Percentiles rank a stretch among this genome's conserved stretches.
Conservation (phyloP, 2,329 filamentous ascomycete genomes). For the Emmonsiellopsis sp. region DNA sequence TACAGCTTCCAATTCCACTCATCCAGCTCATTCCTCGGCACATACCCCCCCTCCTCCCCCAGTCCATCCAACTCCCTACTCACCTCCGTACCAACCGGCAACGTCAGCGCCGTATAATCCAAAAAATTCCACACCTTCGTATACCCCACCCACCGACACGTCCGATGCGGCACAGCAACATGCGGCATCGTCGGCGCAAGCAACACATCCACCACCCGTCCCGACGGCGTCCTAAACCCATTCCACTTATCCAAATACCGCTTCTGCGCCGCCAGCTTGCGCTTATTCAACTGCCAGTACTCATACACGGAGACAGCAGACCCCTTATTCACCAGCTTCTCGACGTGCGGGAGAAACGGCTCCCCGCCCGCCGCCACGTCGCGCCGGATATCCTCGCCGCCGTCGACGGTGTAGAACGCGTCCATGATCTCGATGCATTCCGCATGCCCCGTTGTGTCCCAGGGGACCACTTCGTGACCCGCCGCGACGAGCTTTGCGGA, state of each 20-base stretch:
- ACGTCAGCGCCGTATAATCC: conserved; percentile 50
- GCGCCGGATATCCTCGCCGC: conserved; percentile 52
- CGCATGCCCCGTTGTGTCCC: conserved; percentile 44
- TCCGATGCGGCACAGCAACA: conserved; percentile 39
- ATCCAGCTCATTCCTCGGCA: conserved; percentile 43
- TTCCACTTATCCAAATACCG: conserved; percentile 54
- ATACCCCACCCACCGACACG: conserved; percentile 45
- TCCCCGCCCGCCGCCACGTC: conserved; percentile 50
- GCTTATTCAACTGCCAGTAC: conserved; percentile 59
- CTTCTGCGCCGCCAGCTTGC: conserved; percentile 46
- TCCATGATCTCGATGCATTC: conserved; percentile 54
- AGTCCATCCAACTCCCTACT: conserved; percentile 33
- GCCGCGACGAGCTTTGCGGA: conserved; percentile 52
- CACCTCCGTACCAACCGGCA: conserved; percentile 44
- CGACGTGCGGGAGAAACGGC: conserved; percentile 51
- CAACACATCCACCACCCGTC: conserved; percentile 45
- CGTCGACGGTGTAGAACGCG: conserved; percentile 53
- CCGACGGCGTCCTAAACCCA: conserved; percentile 35
- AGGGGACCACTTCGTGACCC: conserved; percentile 47
- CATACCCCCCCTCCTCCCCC: conserved; percentile 28
- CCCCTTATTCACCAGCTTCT: conserved; percentile 46
- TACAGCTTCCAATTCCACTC: conserved; percentile 45
- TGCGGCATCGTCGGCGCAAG: conserved; percentile 55
- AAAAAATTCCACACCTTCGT: conserved; percentile 56
- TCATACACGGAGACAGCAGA: conserved; percentile 51